Conservation (phyloP, 345 rosid genomes). For the Melaleuca alternifolia region DNA sequence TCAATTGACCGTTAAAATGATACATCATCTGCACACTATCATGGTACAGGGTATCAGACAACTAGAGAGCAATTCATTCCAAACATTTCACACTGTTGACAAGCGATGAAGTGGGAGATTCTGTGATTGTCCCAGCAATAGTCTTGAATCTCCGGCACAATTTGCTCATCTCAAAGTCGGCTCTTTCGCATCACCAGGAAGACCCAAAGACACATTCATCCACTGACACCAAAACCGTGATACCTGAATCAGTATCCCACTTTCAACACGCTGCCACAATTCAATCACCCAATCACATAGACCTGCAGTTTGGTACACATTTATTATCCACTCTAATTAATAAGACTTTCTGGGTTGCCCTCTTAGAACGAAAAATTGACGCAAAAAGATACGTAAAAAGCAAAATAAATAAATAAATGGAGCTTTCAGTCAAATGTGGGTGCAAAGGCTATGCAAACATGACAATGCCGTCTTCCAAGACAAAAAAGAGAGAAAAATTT, state of each 20-base stretch:
- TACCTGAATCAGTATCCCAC: conserved; percentile 2
- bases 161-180: conserved; percentile 19
- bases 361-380: not conserved
- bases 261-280: not conserved
- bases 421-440: not conserved
- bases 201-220: conserved; percentile 19
- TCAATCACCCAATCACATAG: not conserved
- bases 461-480: not conserved
- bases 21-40: not conserved
- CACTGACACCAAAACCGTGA: not conserved
- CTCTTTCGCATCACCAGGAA: conserved; percentile 21
- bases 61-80: not conserved
- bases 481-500: not conserved
- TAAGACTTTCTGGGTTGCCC: not conserved
- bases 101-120: not conserved
- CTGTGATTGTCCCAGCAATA: conserved; percentile 18
- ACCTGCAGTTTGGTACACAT: not conserved
- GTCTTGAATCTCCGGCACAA: conserved; percentile 3
- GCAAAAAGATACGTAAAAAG: not conserved
- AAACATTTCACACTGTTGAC: not conserved
- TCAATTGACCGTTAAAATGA: not conserved
- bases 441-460: not conserved
- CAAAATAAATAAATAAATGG: not conserved
- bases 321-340: not conserved
- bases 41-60: not conserved